Conservation (phyloP, 192 early-diverging fungal species). For the Mortierella hygrophila region DNA sequence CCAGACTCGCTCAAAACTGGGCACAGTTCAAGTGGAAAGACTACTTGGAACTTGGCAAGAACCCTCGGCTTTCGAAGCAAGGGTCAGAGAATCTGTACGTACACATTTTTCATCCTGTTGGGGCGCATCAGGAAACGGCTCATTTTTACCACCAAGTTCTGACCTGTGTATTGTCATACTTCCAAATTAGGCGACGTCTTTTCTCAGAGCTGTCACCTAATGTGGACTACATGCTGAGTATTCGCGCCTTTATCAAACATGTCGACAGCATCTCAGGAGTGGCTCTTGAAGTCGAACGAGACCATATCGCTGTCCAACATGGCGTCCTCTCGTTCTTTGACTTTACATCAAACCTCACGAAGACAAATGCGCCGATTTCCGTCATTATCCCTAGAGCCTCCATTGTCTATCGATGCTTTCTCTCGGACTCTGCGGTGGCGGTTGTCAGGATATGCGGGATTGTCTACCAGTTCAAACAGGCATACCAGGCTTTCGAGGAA, state of each 20-base stretch:
- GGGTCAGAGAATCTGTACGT: constrained; percentile 41
- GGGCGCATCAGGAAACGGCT: too few relatives aligned
- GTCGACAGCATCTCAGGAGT: constrained; percentile 53
- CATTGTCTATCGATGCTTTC: constrained; percentile 59
- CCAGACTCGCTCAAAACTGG: constrained; percentile 59
- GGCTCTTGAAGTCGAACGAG: constrained; percentile 56
- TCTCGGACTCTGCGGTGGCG: constrained; percentile 60
- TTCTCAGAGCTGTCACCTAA: constrained; percentile 57
- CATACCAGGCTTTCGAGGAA: constrained; percentile 58
- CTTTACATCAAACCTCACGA: constrained; percentile 37
- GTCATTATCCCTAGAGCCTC: constrained; percentile 62
- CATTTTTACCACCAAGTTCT: not conserved
- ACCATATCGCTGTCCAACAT: constrained; percentile 60
- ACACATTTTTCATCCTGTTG: not conserved
- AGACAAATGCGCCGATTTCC: constrained; percentile 33
- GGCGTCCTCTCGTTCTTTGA: constrained; percentile 65
- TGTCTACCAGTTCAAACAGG: constrained; percentile 56
- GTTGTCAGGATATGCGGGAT: constrained; percentile 64
- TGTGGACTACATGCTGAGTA: constrained; percentile 58
- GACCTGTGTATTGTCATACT: not conserved
- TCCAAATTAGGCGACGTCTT: constrained; percentile 25
- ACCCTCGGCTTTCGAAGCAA: constrained; percentile 21
- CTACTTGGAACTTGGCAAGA: constrained; percentile 41
- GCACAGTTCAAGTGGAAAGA: constrained; percentile 56
- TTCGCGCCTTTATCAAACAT: constrained; percentile 59